These are phyloP conservation scores for Pouteria campechiana DNA, from an alignment of 179 eudicot genomes.

Conservation along the genomic window DNA sequence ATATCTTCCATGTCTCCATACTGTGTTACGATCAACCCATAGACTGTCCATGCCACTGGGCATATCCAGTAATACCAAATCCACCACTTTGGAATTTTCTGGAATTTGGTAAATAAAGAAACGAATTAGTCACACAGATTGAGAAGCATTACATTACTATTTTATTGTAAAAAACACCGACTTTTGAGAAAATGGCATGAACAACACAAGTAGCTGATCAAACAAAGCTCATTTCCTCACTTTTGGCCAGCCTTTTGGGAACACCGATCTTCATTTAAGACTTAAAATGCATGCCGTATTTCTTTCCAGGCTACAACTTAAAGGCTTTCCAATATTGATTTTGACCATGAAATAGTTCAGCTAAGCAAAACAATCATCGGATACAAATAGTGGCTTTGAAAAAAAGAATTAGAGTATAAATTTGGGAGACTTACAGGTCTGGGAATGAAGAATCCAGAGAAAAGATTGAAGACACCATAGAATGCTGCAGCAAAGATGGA, in stretches of 20 bases:
- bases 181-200: neutral
- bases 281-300: too few relatives aligned
- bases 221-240: too few relatives aligned
- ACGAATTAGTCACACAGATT: too few relatives aligned
- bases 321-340: too few relatives aligned
- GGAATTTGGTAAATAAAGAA: conserved; percentile 6
- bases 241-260: too few relatives aligned
- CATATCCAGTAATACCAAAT: conserved; percentile 92
- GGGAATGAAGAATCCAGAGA: conserved; percentile 88
- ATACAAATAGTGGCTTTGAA: too few relatives aligned
- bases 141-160: neutral
- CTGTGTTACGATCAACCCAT: conserved; percentile 76
- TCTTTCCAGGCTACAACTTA: too few relatives aligned
- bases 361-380: too few relatives aligned
- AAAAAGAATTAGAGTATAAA: neutral
- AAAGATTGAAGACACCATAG: conserved; percentile 63
- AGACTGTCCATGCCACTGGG: conserved; percentile 93
- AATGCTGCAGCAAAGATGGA: conserved; percentile 68
- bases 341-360: too few relatives aligned
- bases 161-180: neutral
- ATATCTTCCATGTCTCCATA: conserved; percentile 48
- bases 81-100: conserved; percentile 93
- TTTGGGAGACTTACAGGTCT: conserved; percentile 47
- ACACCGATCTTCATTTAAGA: too few relatives aligned
- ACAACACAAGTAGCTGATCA: neutral